Base-by-base conservation (phyloP, 768 basidiomycete genomes). In the Russula sp. region DNA sequence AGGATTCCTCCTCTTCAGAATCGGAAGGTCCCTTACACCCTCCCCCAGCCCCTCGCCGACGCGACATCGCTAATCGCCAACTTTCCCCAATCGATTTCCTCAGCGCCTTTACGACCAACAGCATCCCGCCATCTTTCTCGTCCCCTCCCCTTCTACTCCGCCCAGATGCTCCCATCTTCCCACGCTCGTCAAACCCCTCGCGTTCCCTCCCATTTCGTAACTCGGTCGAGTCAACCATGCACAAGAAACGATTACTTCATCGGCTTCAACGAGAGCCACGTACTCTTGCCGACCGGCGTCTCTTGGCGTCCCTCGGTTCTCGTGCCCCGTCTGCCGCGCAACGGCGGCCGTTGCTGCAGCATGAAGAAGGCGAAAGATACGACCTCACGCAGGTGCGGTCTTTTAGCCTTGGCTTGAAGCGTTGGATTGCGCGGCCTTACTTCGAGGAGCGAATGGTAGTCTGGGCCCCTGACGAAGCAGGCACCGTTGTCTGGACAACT, bases 181-280 rank as follows among this genome's bases (percentile, higher is more conserved):
- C 84, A 65, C 82, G 80, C 34, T 85, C 84, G 20, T 78, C 74
- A 53, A 80, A 83, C 67, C 68, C 66, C 57, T 67, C 74, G 45
- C 73, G 68, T 49, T 68, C 69, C 11, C 75, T 84, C 60, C 71
- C 75, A 45, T 75, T 66, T 34, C 67, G 64, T 51, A 74, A 74
- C 31, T 77, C 80, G 20, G 68, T 84, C 59, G 78, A 77, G 44
- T 73, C 78, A 37, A 69, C 71, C 57, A 68, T 83, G 67, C 77
- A 84, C 73, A 84, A 77, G 75, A 78, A 73, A 45, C 77, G 72
- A 51, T 74, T 88, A 35, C 75, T 83, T 32, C 69, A 70, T 11
- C 79, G 76, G 61, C 68, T 87, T 37, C 75, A 78, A 47, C 70
- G 72, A 31, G 64, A 70, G 7, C 65, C 65, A 55, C 73, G 80